Evolutionary conservation across 768 basidiomycete genomes (phyloP), one percentile per base, ranked within the genome.

Genomic region (Kwoniella bestiolae): DNA sequence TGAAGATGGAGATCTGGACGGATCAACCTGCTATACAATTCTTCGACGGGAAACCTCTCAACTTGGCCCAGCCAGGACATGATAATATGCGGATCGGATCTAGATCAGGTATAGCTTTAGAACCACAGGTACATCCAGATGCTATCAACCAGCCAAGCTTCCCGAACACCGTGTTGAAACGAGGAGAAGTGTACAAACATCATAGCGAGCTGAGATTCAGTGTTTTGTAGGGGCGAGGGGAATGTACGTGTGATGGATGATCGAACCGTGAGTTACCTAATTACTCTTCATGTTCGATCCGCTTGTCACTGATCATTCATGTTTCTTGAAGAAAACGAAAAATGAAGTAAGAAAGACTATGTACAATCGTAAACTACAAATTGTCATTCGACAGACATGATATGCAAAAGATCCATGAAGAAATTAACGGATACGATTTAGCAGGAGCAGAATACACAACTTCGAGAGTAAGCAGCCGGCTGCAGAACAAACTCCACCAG

Each of bases 1-100:
- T 63, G 34, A 63, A 55, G 44, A 67, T 67, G 66, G 55, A 67
- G 47, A 28, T 52, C 25, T 46, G 63, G 66, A 63, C 57, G 45
- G 66, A 67, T 57, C 66, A 62, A 50, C 53, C 53, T 44, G 55
- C 51, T 29, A 47, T 59, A 5, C 57, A 59, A 63, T 63, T 56
- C 52, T 63, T 63, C 28, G 62, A 63, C 32, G 62, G 62, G 16
- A 55, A 52, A 45, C 62, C 62, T 3, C 31, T 63, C 16, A 46
- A 55, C 21, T 14, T 63, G 14, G 18, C 21, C 14, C 44, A 63
- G 11, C 35, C 51, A 11, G 62, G 62, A 28, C 53, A 53, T 23
- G 62, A 55, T 31, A 49, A 49, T 44, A 38, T 55, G 50, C 28
- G 28, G 28, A 52, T 63, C 44, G 16, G 12, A 4, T 56, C 32